Conservation (phyloP, 169 alveolate genomes). For the Eimeria acervulina region DNA sequence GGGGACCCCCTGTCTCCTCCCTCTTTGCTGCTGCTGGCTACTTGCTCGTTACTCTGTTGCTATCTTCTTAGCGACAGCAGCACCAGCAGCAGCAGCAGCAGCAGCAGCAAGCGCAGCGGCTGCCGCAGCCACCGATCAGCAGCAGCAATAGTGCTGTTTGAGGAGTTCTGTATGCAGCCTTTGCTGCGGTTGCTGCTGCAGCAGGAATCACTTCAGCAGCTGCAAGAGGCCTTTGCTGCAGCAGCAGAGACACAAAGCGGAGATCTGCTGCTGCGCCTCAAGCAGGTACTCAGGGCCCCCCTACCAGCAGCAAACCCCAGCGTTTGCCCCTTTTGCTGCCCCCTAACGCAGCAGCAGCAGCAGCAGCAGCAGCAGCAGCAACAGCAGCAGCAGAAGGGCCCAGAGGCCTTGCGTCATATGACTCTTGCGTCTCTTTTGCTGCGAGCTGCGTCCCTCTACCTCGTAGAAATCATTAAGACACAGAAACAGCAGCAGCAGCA, state of each 20-base stretch:
- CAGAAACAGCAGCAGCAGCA: slow-evolving; percentile 23
- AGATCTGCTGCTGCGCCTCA: not conserved
- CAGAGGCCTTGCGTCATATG: not conserved
- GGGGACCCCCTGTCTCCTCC: slow-evolving; percentile 26
- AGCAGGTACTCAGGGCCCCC: not conserved
- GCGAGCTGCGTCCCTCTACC: slow-evolving; percentile 18
- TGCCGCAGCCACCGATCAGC: not conserved
- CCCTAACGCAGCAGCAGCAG: slow-evolving; percentile 18
- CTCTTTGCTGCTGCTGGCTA: slow-evolving; percentile 11
- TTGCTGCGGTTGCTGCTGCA: slow-evolving; percentile 43
- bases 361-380: slow-evolving; percentile 36
- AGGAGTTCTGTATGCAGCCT: slow-evolving; percentile 37
- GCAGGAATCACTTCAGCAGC: slow-evolving; percentile 17
- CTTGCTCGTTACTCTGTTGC: not conserved
- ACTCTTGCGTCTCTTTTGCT: not conserved
- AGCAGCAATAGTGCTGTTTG: slow-evolving; percentile 20
- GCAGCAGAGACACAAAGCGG: not conserved
- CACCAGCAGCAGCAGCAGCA: slow-evolving; percentile 36
- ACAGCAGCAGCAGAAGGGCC: slow-evolving; percentile 14
- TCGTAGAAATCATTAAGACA: not conserved
- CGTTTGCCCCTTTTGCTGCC: slow-evolving; percentile 35
- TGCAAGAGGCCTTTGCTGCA: not conserved
- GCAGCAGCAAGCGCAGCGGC: not conserved
- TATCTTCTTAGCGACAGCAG: slow-evolving; percentile 4
- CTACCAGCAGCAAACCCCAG: not conserved